These are phyloP conservation scores for Chaetomiaceae sp. DNA, from an alignment of 2,329 filamentous ascomycete species.

Conservation along the genomic window DNA sequence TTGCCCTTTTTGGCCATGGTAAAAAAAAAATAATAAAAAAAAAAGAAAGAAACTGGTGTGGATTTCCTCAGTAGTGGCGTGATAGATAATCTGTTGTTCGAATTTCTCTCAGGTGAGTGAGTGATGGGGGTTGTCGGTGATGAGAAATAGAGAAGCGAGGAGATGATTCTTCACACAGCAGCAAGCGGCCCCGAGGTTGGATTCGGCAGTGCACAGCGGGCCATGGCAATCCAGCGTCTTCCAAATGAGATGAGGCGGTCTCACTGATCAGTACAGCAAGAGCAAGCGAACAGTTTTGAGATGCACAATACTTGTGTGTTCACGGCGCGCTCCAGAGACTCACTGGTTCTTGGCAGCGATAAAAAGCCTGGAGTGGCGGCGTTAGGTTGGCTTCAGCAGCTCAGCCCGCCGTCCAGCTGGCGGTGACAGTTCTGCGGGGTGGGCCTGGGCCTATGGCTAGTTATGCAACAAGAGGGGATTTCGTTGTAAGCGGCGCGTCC, in stretches of 20 bases:
- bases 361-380: conserved; percentile 5
- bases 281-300: neutral
- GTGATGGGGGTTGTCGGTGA: neutral
- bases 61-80: too few species aligned
- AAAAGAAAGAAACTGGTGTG: too few species aligned
- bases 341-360: conserved; percentile 6
- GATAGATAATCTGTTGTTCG: too few species aligned
- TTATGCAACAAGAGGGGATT: neutral
- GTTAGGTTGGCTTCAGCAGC: too few species aligned
- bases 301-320: neutral
- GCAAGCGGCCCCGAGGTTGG: neutral
- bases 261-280: neutral
- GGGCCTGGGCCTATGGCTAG: too few species aligned
- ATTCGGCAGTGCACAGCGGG: neutral
- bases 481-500: neutral
- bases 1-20: conserved; percentile 52
- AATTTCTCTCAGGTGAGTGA: neutral
- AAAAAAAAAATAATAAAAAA: too few species aligned
- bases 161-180: conserved; percentile 4
- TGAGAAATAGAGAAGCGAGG: neutral
- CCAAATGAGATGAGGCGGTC: neutral
- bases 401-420: too few species aligned
- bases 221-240: conserved; percentile 7
- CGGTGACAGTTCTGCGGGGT: neutral
- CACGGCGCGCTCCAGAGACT: neutral